phyloP scores from a whole-genome alignment of 169 alveolate genomes.

The Miamiensis avidus region DNA sequence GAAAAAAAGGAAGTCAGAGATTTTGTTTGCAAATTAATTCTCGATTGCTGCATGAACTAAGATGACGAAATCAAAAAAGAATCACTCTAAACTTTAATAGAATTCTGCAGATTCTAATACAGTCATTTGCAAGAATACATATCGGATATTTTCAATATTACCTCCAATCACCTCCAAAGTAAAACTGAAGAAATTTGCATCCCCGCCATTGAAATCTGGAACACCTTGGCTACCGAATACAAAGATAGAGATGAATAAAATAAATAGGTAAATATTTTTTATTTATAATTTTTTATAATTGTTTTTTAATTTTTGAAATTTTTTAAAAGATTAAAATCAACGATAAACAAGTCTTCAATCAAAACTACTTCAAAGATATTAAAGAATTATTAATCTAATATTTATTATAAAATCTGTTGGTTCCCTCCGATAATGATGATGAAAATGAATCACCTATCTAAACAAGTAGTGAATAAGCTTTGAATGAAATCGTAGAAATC shows the following conservation, averaged over 20 bases:
- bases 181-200: conserved; percentile 6
- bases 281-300: no score
- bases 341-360: not conserved
- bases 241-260: conserved; percentile 21
- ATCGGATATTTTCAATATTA: conserved; percentile 1
- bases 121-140: conserved; percentile 1
- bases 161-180: not conserved
- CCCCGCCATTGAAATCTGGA: conserved; percentile 23
- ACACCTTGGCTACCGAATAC: conserved; percentile 17
- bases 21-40: not conserved
- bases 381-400: conserved; percentile 10
- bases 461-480: conserved; percentile 2
- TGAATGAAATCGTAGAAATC: not conserved
- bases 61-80: conserved; percentile 2
- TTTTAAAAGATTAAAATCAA: not conserved
- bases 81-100: conserved; percentile 8
- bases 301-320: no score
- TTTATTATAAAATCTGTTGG: conserved; percentile 12
- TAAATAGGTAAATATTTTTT: not conserved
- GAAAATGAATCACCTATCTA: conserved; percentile 10
- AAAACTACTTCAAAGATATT: not conserved
- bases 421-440: not conserved
- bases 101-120: not conserved
- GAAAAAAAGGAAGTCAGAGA: conserved; percentile 13
- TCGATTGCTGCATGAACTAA: not conserved